Base-by-base conservation (phyloP, 768 basidiomycete genomes). In the Russula compacta region DNA sequence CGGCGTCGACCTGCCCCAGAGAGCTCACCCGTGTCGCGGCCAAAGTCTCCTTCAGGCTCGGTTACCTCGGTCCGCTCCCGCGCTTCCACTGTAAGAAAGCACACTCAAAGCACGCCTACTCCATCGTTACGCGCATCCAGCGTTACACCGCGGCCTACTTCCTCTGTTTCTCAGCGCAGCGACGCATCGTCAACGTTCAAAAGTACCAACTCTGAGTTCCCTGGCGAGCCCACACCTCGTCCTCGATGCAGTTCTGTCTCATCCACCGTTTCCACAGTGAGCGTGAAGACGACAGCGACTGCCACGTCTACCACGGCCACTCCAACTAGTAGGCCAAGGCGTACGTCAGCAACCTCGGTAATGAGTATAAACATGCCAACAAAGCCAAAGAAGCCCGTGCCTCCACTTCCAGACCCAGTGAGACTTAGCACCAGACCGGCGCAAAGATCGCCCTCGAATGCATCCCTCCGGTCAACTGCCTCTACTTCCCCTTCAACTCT, bases 181-280 rank as follows among this genome's bases (percentile, higher is more conserved):
- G 76, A 77, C 24, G 71, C 65, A 24, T 74, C 74, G 10, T 71
- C 74, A 4, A 74, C 78, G 3, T 83, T 79, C 69, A 76, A 76
- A 60, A 80, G 79, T 3, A 77, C 80, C 6, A 73, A 72, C 52
- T 76, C 73, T 9, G 73, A 69, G 61, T 50, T 72, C 59, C 56
- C 75, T 59, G 68, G 71, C 65, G 68, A 74, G 68, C 53, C 75
- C 69, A 68, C 69, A 1, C 63, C 67, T 9, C 75, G 72, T 35
- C 68, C 68, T 15, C 69, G 71, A 15, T 67, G 69, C 19, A 59
- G 65, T 12, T 75, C 75, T 4, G 65, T 69, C 1, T 69, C 72
- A 9, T 73, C 75, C 9, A 70, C 69, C 14, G 62, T 70, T 17
- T 72, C 74, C 0, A 72, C 71, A 2, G 58, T 59, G 7, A 72